A percentile compares a stretch with the other conserved stretches of the same genome.
Conservation (phyloP, 1,284 basidiomycete species). For the Apiotrichum laibachii region DNA sequence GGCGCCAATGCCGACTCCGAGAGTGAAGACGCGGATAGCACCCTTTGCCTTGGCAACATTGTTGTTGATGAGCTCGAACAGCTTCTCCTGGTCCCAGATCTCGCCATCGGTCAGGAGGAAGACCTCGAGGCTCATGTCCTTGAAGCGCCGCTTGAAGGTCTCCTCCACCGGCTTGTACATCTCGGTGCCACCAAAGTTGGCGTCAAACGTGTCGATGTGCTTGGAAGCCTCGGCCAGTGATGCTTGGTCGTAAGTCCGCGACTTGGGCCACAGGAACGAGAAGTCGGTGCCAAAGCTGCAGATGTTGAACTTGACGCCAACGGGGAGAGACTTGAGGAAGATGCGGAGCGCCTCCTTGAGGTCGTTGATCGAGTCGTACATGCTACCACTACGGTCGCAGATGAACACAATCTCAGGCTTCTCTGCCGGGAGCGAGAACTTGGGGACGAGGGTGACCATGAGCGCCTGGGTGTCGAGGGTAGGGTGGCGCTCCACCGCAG, state of each 20-base stretch:
- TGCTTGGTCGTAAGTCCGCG: slow-evolving; percentile 8
- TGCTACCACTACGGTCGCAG: slow-evolving; percentile 32
- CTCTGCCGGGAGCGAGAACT: slow-evolving; percentile 12
- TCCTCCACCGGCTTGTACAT: slow-evolving; percentile 23
- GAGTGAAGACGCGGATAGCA: slow-evolving; percentile 26
- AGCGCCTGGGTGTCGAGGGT: slow-evolving; percentile 12
- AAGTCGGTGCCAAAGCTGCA: slow-evolving; percentile 24
- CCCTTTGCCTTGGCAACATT: slow-evolving; percentile 8
- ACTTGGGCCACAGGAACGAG: slow-evolving; percentile 16
- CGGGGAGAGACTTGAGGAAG: slow-evolving; percentile 28
- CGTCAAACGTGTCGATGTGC: slow-evolving; percentile 23
- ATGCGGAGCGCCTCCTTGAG: slow-evolving; percentile 19
- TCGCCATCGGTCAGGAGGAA: slow-evolving; percentile 39
- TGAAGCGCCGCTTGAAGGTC: slow-evolving; percentile 21
- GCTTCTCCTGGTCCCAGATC: slow-evolving; percentile 25
- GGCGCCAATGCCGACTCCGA: slow-evolving; percentile 31
- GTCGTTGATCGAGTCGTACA: slow-evolving; percentile 25
- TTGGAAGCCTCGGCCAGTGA: slow-evolving; percentile 23
- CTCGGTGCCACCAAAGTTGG: slow-evolving; percentile 33
- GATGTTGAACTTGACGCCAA: slow-evolving; percentile 30
- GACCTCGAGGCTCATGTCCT: slow-evolving; percentile 24
- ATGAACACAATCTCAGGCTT: slow-evolving; percentile 32
- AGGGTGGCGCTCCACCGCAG: slow-evolving; percentile 24
- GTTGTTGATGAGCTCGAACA: slow-evolving; percentile 16
- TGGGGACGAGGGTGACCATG: slow-evolving; percentile 18